phyloP scores from a whole-genome alignment of 2,329 filamentous ascomycete species.

The Calonectria henricotiae region DNA sequence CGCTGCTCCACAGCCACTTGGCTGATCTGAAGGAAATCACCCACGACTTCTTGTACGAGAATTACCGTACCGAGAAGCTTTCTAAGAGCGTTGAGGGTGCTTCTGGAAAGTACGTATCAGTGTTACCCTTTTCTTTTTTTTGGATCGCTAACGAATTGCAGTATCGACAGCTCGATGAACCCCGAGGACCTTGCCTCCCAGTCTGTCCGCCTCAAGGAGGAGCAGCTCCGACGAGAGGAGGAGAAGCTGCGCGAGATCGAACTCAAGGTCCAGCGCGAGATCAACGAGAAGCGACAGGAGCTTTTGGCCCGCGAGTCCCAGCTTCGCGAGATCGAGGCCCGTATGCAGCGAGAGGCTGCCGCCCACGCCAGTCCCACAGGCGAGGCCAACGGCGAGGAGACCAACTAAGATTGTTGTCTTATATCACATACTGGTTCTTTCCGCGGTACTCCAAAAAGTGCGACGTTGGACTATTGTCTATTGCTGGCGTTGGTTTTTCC shows the following conservation, averaged over 20 bases:
- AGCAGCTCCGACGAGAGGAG: constrained; percentile 98
- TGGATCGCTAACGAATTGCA: constrained; percentile 58
- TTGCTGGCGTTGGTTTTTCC: constrained; percentile 68
- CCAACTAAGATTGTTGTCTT: constrained; percentile 61
- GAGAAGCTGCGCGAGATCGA: constrained; percentile 99
- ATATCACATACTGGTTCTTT: constrained; percentile 54
- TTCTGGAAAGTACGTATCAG: constrained; percentile 82
- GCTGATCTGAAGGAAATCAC: constrained; percentile 99
- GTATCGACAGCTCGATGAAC: constrained; percentile 88
- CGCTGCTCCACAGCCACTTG: constrained; percentile 96
- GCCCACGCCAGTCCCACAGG: constrained; percentile 61
- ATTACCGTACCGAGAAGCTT: constrained; percentile 99
- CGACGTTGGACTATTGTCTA: constrained; percentile 65
- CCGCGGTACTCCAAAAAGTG: constrained; percentile 57
- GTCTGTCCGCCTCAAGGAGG: constrained; percentile 98
- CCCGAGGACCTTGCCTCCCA: constrained; percentile 97
- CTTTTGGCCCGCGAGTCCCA: constrained; percentile 97
- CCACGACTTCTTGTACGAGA: constrained; percentile 99
- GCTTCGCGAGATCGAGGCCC: constrained; percentile 97
- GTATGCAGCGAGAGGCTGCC: constrained; percentile 91
- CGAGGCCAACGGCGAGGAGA: constrained; percentile 72
- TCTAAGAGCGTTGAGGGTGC: constrained; percentile 98
- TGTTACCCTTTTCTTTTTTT: not conserved
- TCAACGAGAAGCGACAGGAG: constrained; percentile 99
- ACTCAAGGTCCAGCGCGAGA: constrained; percentile 99